Evolutionary conservation across 306 rosid genomes (phyloP).

Genomic region (Aeschynomene evenia): DNA sequence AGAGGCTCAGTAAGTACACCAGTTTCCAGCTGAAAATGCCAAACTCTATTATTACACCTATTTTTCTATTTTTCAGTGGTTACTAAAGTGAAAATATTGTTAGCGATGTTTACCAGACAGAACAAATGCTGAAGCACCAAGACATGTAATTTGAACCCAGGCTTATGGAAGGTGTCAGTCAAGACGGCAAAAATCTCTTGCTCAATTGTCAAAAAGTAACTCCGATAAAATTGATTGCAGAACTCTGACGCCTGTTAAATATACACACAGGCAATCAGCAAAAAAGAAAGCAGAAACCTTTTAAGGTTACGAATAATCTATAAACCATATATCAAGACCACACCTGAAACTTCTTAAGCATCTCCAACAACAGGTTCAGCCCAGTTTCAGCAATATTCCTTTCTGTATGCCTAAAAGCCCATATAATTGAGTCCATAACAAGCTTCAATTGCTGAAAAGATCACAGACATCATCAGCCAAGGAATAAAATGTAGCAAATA

Average conservation of each 20-base stretch:
- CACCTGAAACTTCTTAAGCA: constrained; percentile 93
- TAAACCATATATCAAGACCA: not conserved
- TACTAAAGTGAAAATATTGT: not conserved
- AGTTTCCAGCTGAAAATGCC: constrained; percentile 62
- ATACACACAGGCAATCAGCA: constrained; percentile 7
- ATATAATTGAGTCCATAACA: constrained; percentile 94
- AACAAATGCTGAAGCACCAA: constrained; percentile 93
- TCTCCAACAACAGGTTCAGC: constrained; percentile 69
- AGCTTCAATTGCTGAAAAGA: constrained; percentile 87
- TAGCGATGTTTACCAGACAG: constrained; percentile 65
- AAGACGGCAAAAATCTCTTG: constrained; percentile 93
- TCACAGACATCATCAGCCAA: constrained; percentile 20
- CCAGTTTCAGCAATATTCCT: constrained; percentile 98
- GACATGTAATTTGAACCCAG: constrained; percentile 97
- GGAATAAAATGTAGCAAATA: constrained; percentile 7
- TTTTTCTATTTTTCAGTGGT: not conserved
- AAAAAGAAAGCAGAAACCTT: constrained; percentile 6
- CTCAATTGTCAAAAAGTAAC: constrained; percentile 79
- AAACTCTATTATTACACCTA: not conserved
- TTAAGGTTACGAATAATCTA: not conserved
- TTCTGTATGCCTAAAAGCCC: constrained; percentile 99
- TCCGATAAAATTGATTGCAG: constrained; percentile 84
- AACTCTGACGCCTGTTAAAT: constrained; percentile 77
- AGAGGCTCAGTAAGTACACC: constrained; percentile 85
- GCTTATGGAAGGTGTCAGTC: constrained; percentile 97